Conservation (phyloP, 2,329 filamentous ascomycete species). For the Apiospora rasikravindrae region DNA sequence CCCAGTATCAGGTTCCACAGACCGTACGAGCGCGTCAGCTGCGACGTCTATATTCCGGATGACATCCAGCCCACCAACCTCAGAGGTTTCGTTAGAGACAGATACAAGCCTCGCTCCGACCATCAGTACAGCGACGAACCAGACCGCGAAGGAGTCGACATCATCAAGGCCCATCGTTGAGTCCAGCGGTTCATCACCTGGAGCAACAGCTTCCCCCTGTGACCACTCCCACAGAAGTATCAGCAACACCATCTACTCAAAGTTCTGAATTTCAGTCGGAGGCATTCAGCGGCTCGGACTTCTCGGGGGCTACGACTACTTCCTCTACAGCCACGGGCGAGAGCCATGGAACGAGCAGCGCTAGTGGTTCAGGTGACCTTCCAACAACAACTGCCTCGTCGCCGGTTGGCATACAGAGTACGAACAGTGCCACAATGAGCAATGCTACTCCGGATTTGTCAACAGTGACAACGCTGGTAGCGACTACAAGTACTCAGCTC, state of each 20-base stretch:
- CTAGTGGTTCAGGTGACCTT: not conserved
- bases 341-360: not conserved
- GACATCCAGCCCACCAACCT: not conserved
- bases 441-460: not conserved
- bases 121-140: not conserved
- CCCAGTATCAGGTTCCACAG: not conserved
- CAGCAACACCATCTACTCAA: not conserved
- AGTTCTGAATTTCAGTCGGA: not conserved
- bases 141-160: not conserved
- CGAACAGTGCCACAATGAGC: not conserved
- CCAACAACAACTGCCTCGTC: not conserved
- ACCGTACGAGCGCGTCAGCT: not conserved
- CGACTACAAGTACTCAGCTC: not conserved
- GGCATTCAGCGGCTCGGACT: not conserved
- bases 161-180: not conserved
- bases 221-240: not conserved
- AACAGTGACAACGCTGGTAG: not conserved
- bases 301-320: not conserved
- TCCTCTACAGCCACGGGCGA: not conserved
- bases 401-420: not conserved
- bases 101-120: not conserved
- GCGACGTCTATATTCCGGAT: not conserved
- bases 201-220: not conserved
- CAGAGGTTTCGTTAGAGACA: not conserved
- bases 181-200: not conserved